A percentile compares a stretch with the other conserved stretches of the same genome.
Conservation (phyloP, 1,284 basidiomycete genomes). For the Malassezia brasiliensis region DNA sequence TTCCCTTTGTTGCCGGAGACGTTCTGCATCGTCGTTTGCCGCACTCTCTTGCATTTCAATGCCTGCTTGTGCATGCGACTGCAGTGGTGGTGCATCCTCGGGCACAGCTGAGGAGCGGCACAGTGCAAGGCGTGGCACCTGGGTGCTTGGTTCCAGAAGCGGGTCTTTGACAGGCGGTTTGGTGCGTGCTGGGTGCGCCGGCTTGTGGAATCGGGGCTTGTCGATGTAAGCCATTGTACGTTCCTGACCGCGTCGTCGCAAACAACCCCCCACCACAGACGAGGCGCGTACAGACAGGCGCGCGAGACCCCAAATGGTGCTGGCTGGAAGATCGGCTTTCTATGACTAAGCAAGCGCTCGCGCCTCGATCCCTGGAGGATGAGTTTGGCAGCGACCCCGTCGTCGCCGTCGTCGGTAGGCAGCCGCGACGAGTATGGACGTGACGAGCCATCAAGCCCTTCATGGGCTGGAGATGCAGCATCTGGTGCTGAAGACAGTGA, state of each 20-base stretch:
- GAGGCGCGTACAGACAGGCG: background rate
- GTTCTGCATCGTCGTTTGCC: background rate
- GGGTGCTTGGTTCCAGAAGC: constrained; percentile 8
- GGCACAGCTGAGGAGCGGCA: background rate
- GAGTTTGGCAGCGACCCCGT: background rate
- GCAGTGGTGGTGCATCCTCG: constrained; percentile 8
- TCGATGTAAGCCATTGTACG: constrained; percentile 11
- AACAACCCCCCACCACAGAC: too few species aligned
- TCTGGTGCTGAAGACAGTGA: background rate
- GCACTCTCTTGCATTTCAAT: constrained; percentile 14
- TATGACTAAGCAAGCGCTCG: background rate
- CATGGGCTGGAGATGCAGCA: constrained; percentile 3
- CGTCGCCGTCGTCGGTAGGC: constrained; percentile 3
- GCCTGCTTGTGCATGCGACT: constrained; percentile 17
- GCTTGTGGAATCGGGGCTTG: constrained; percentile 17
- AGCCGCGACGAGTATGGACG: background rate
- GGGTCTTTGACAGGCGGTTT: constrained; percentile 5
- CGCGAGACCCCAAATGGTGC: background rate
- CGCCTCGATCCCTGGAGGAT: background rate
- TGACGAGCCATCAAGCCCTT: constrained; percentile 5
- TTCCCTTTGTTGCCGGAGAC: constrained; percentile 1
- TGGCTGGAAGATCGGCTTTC: too few species aligned
- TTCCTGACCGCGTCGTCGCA: background rate
- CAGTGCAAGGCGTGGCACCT: constrained; percentile 7
- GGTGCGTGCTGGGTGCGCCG: constrained; percentile 9